Evolutionary conservation across 108 stramenopile genomes (phyloP), one percentile per base, ranked within the genome.

Genomic region (Epithemia pelagica): DNA sequence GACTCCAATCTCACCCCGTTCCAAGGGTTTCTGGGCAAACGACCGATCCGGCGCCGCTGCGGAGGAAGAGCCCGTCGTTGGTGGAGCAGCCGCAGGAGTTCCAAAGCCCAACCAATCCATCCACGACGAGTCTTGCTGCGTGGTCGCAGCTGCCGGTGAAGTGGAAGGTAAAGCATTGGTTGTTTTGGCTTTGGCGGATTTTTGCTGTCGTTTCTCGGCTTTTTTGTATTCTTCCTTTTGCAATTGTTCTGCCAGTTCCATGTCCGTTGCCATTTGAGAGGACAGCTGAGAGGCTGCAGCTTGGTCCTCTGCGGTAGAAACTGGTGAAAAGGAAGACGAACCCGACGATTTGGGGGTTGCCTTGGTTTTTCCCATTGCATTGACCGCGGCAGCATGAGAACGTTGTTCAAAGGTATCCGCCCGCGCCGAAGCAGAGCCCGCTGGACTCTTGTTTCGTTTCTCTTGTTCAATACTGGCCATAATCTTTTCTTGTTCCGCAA

Each of bases 161-260:
- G 30, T 53, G 32, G 52, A 21, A 7, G 56, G 8, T 15, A 15
- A 46, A 15, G 37, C 10, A 46, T 10, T 46, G 37, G 37, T n/a
- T n/a, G n/a, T 15, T 15, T 46, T 46, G 37, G 37, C 37, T 46
- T 46, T 46, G 37, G 37, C 27, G 57, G 61, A 0, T 26, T 51
- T 19, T 53, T 64, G 28, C 32, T 8, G 15, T 15, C 37, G 37
- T 46, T 46, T 46, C 15, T 46, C 25, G 32, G 72, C 80, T 37
- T 52, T 32, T 59, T 79, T 59, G 70, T 87, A 87, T 67, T 85
- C 84, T 69, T 91, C 85, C 37, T 78, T 81, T 78, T 89, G 88
- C 58, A 89, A 66, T 33, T 79, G 69, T 75, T 92, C 86, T 0
- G 91, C 91, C 64, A 92, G 52, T 68, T 88, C 78, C 29, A 79